Conservation (phyloP, 192 early-diverging fungal species). For the Coemansia aciculifera region DNA sequence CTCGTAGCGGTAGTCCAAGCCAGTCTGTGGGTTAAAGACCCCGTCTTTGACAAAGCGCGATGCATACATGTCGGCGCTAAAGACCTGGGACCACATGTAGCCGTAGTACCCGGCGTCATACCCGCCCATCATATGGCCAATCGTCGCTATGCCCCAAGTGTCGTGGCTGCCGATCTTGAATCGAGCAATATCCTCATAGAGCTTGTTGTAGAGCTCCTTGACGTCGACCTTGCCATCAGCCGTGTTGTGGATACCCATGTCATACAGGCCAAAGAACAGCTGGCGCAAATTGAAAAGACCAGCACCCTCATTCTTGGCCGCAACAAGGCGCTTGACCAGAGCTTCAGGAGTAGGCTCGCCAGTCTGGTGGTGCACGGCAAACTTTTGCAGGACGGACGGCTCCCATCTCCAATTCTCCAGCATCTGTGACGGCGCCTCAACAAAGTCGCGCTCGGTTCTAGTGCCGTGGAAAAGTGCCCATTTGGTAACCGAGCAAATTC, state of each 20-base stretch:
- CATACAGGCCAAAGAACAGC: constrained; percentile 75
- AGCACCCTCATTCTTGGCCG: constrained; percentile 74
- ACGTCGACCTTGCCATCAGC: constrained; percentile 51
- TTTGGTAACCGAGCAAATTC: constrained; percentile 73
- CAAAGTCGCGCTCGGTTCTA: constrained; percentile 77
- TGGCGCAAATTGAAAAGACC: constrained; percentile 74
- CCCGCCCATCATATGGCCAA: constrained; percentile 75
- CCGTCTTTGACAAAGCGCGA: constrained; percentile 63
- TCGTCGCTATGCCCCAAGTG: constrained; percentile 64
- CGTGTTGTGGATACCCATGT: constrained; percentile 72
- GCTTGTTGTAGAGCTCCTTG: constrained; percentile 45
- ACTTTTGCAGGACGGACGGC: constrained; percentile 55
- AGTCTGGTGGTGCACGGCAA: constrained; percentile 72
- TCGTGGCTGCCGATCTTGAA: constrained; percentile 62
- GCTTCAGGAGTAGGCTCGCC: constrained; percentile 70
- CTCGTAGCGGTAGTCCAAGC: constrained; percentile 71
- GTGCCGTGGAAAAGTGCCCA: constrained; percentile 77
- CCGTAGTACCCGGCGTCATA: constrained; percentile 80
- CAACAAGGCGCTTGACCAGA: constrained; percentile 67
- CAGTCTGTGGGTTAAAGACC: constrained; percentile 59
- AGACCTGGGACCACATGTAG: constrained; percentile 80
- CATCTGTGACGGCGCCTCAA: constrained; percentile 90
- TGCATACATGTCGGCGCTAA: constrained; percentile 81
- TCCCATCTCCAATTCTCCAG: constrained; percentile 84
- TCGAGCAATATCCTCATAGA: constrained; percentile 47